Evolutionary conservation across 495 filamentous ascomycete genomes (phyloP).

Genomic region (Friedmanniomyces endolithicus): DNA sequence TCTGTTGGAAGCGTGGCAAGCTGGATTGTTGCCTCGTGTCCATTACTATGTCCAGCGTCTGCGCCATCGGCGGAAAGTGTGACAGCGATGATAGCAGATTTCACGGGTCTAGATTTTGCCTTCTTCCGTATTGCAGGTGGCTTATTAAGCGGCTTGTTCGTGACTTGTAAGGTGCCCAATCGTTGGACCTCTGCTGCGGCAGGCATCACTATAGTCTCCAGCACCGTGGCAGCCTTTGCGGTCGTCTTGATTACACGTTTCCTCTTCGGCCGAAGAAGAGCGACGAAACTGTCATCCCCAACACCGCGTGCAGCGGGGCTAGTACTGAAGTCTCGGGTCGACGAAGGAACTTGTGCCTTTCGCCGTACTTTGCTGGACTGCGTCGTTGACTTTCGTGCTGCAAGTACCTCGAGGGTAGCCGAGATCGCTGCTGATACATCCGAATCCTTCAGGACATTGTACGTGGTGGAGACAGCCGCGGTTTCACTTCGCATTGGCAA

Average conservation of each 20-base stretch:
- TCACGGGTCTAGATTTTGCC: neutral
- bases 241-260: neutral
- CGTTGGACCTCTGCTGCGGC: neutral
- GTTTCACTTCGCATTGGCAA: too few relatives aligned
- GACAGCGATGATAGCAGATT: neutral
- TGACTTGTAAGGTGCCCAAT: neutral
- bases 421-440: too few relatives aligned
- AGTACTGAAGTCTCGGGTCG: too few relatives aligned
- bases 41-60: neutral
- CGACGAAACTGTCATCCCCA: slow-evolving; percentile 1
- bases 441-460: too few relatives aligned
- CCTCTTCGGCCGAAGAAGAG: neutral
- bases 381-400: neutral
- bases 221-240: neutral
- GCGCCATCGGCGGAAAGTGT: neutral
- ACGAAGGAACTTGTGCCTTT: neutral
- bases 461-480: too few relatives aligned
- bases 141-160: neutral
- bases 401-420: too few relatives aligned
- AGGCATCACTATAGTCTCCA: neutral
- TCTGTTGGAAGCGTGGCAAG: too few relatives aligned
- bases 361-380: neutral
- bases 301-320: neutral
- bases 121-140: neutral
- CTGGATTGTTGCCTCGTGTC: too few relatives aligned